Percentiles rank a stretch among this genome's conserved stretches.
These are phyloP conservation scores for Bruguiera hainesii DNA, from an alignment of 441 rosid species.

Conservation along the genomic window DNA sequence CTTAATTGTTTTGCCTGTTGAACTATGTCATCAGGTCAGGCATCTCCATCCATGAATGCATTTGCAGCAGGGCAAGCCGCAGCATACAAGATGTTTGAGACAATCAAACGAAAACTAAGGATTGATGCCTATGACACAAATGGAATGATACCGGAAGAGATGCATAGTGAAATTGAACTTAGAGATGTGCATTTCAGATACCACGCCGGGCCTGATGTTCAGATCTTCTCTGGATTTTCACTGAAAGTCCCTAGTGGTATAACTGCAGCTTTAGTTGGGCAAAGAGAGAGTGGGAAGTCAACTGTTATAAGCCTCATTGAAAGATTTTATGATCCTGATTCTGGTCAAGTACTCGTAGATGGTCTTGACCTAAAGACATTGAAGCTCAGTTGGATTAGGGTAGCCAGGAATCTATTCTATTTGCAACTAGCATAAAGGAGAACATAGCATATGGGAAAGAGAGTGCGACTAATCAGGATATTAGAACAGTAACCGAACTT, in stretches of 20 bases:
- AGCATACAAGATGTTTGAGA: constrained; percentile 68
- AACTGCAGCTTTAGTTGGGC: constrained; percentile 70
- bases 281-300: constrained; percentile 81
- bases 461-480: constrained; percentile 50
- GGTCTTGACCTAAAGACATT: constrained; percentile 46
- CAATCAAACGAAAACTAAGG: constrained; percentile 48
- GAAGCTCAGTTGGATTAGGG: constrained; percentile 63
- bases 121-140: constrained; percentile 57
- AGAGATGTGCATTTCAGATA: constrained; percentile 49
- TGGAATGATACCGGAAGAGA: constrained; percentile 44
- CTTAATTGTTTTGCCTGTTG: background rate
- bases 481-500: constrained; percentile 52
- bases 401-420: constrained; percentile 69
- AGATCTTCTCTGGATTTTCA: constrained; percentile 58
- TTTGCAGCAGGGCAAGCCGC: constrained; percentile 70
- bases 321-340: constrained; percentile 67
- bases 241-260: constrained; percentile 50
- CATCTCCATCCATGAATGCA: constrained; percentile 54
- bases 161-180: constrained; percentile 49
- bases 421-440: constrained; percentile 55
- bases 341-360: constrained; percentile 68
- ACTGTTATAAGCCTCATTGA: constrained; percentile 54
- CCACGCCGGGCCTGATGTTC: constrained; percentile 53
- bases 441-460: constrained; percentile 77
- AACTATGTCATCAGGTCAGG: constrained; percentile 64